These are phyloP conservation scores for Trichoderma semiorbis DNA, from an alignment of 2,329 filamentous ascomycete species.

Conservation along the genomic window DNA sequence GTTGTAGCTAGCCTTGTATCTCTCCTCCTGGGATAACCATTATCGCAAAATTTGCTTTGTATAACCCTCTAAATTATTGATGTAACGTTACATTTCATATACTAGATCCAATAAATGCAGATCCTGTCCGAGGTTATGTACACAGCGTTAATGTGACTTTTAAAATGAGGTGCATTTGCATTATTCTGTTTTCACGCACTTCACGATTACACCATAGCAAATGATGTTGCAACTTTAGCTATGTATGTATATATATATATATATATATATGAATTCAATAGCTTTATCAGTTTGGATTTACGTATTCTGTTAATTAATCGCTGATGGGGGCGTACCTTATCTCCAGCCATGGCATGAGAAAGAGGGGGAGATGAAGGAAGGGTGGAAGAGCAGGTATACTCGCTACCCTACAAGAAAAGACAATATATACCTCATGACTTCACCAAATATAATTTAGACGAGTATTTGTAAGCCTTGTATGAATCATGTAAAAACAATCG, in stretches of 20 bases:
- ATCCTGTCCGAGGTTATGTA: too few relatives aligned
- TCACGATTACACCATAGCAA: background rate
- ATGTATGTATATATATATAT: background rate
- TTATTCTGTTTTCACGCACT: background rate
- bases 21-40: too few relatives aligned
- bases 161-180: too few relatives aligned
- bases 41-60: too few relatives aligned
- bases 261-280: background rate
- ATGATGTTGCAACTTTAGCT: too few relatives aligned
- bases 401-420: background rate
- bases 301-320: background rate
- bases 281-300: background rate
- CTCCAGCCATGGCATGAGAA: background rate
- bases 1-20: too few relatives aligned
- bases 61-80: too few relatives aligned
- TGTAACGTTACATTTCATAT: too few relatives aligned
- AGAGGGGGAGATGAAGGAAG: background rate
- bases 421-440: background rate
- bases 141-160: too few relatives aligned
- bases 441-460: background rate
- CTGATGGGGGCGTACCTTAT: background rate
- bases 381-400: background rate
- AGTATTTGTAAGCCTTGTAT: background rate
- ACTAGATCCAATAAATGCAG: too few relatives aligned
- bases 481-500: background rate